Conservation (phyloP, 139 green algal species). For the Yamagishiella unicocca region DNA sequence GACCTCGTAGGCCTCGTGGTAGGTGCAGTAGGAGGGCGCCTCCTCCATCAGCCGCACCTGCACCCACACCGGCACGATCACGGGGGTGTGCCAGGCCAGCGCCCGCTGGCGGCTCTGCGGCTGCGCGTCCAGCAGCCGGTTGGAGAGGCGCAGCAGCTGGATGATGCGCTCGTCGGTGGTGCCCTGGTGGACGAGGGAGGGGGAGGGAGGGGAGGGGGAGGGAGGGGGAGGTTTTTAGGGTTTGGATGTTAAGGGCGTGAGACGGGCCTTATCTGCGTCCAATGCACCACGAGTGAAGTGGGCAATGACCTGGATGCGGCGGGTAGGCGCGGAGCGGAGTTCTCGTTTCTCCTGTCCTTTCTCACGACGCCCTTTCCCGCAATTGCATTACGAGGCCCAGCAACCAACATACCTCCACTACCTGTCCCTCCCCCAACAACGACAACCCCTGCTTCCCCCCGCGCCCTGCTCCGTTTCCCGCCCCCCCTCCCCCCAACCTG, state of each 20-base stretch:
- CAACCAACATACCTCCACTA: no score
- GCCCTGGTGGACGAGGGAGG: not conserved
- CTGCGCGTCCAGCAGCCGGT: slow-evolving; percentile 86
- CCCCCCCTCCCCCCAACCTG: not conserved
- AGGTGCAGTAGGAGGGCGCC: slow-evolving; percentile 84
- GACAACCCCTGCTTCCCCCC: no score
- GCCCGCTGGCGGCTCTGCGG: slow-evolving; percentile 68
- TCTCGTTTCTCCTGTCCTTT: no score
- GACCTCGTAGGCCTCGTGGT: slow-evolving; percentile 94
- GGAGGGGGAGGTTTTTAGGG: no score
- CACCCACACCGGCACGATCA: slow-evolving; percentile 88
- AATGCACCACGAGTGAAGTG: no score
- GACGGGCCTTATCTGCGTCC: no score
- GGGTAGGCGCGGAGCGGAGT: no score
- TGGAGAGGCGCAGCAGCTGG: slow-evolving; percentile 79
- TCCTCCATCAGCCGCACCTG: slow-evolving; percentile 95
- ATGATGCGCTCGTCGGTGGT: slow-evolving; percentile 84
- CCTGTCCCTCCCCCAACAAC: no score
- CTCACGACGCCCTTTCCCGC: no score
- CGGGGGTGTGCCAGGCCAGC: slow-evolving; percentile 87
- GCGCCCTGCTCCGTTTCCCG: not conserved
- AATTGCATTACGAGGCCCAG: no score
- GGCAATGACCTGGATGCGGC: no score
- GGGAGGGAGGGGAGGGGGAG: not conserved
- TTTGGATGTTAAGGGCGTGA: no score